A percentile compares a stretch with the other conserved stretches of the same genome.
Conservation (phyloP, 495 filamentous ascomycete genomes). For the Pyrenopolyporus hunteri region DNA sequence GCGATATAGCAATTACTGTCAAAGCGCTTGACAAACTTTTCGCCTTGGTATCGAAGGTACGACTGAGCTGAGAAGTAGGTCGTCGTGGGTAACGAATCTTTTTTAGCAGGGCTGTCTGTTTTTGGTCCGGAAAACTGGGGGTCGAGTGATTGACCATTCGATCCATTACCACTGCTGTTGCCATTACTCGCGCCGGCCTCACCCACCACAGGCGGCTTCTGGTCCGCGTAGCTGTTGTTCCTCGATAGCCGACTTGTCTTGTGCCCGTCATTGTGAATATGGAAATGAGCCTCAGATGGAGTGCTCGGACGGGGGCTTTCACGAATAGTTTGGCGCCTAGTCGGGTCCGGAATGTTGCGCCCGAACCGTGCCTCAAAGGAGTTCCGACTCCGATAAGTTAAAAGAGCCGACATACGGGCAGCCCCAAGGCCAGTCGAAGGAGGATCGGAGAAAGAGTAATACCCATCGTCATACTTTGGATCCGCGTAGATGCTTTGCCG, state of each 20-base stretch:
- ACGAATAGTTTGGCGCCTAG: constrained; percentile 78
- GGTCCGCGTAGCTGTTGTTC: constrained; percentile 45
- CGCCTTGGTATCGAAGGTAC: constrained; percentile 96
- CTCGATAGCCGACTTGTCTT: constrained; percentile 55
- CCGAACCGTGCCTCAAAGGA: constrained; percentile 97
- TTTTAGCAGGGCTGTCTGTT: constrained; percentile 44
- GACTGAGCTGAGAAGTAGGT: constrained; percentile 97
- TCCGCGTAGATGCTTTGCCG: constrained; percentile 98
- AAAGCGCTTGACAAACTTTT: constrained; percentile 95
- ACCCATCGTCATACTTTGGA: constrained; percentile 97
- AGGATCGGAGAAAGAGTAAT: constrained; percentile 84
- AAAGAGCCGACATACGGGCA: constrained; percentile 92
- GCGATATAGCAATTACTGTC: constrained; percentile 99
- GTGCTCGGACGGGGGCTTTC: constrained; percentile 66
- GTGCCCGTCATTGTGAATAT: constrained; percentile 96
- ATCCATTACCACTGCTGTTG: constrained; percentile 45
- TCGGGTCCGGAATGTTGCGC: constrained; percentile 86
- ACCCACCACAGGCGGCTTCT: constrained; percentile 48
- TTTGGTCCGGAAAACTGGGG: constrained; percentile 78
- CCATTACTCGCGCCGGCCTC: constrained; percentile 6
- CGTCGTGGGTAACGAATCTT: constrained; percentile 62
- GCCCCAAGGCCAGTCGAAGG: constrained; percentile 87
- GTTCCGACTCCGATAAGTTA: constrained; percentile 95
- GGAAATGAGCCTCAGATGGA: constrained; percentile 83
- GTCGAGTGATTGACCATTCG: constrained; percentile 54